Evolutionary conservation across 805 yeast genomes (phyloP).

Genomic region (Metschnikowia cubensis): DNA sequence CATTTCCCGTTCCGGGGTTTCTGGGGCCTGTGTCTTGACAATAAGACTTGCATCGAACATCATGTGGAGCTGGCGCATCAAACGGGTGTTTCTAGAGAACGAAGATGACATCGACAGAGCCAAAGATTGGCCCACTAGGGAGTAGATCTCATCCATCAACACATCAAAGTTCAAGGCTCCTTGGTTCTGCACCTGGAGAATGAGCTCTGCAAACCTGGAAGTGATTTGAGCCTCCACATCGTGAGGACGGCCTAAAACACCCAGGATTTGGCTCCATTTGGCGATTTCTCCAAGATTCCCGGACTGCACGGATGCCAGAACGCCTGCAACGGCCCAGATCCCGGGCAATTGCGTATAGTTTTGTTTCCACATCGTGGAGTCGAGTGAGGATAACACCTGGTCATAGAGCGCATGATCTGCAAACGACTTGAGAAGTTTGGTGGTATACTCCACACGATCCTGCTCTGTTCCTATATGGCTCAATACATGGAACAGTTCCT

Average conservation of each 20-base stretch:
- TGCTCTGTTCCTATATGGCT: slow-evolving; percentile 35
- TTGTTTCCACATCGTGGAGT: slow-evolving; percentile 25
- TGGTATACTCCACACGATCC: slow-evolving; percentile 35
- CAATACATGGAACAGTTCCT: slow-evolving; percentile 73
- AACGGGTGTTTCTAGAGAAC: slow-evolving; percentile 32
- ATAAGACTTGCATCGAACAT: slow-evolving; percentile 33
- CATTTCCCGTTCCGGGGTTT: slow-evolving; percentile 10
- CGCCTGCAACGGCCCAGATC: slow-evolving; percentile 64
- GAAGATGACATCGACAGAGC: slow-evolving; percentile 36
- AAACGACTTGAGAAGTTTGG: slow-evolving; percentile 64
- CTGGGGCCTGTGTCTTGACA: slow-evolving; percentile 11
- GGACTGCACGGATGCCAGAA: slow-evolving; percentile 68
- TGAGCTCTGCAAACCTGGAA: slow-evolving; percentile 62
- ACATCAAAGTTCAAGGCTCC: slow-evolving; percentile 31
- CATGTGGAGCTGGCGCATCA: slow-evolving; percentile 37
- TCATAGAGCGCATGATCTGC: slow-evolving; percentile 75
- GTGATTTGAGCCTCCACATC: slow-evolving; percentile 53
- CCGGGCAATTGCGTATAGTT: slow-evolving; percentile 31
- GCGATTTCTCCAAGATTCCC: slow-evolving; percentile 50
- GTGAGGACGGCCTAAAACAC: slow-evolving; percentile 37
- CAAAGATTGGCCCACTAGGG: slow-evolving; percentile 57
- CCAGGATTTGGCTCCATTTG: slow-evolving; percentile 58
- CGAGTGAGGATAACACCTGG: slow-evolving; percentile 52
- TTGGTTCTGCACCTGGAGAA: slow-evolving; percentile 40
- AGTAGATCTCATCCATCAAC: slow-evolving; percentile 49